Percentiles rank a stretch among this genome's conserved stretches.
Evolutionary conservation across 2,329 filamentous ascomycete species (phyloP).

Genomic region (Didymellaceae sp.): DNA sequence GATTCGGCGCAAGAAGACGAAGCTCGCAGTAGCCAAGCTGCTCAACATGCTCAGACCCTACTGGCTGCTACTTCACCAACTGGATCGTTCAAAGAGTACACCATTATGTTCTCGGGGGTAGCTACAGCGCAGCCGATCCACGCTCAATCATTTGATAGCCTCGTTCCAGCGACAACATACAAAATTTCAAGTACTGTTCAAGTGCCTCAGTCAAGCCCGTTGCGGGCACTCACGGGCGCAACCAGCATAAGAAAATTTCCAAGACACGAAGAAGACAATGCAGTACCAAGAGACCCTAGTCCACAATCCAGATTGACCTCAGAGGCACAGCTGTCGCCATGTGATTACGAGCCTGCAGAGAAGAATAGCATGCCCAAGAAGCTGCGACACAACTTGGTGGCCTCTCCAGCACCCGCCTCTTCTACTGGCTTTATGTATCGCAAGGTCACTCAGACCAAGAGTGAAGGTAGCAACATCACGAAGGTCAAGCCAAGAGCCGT

Average conservation of each 20-base stretch:
- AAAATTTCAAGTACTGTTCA: conserved; percentile 9
- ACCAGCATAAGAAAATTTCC: background rate
- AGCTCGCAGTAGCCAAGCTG: conserved; percentile 13
- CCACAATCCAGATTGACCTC: background rate
- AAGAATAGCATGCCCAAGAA: background rate
- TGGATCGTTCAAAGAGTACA: background rate
- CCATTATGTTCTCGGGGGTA: background rate
- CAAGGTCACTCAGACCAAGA: conserved; percentile 24
- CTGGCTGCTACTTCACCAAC: background rate
- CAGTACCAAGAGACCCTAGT: conserved; percentile 21
- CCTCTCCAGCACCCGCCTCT: conserved; percentile 32
- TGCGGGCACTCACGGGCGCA: background rate
- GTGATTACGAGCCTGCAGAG: background rate
- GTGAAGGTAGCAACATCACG: conserved; percentile 2
- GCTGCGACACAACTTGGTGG: conserved; percentile 22
- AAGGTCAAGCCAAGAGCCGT: conserved; percentile 29
- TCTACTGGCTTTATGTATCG: conserved; percentile 39
- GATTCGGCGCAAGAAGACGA: conserved; percentile 18
- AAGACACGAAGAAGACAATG: conserved; percentile 5
- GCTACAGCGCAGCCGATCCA: background rate
- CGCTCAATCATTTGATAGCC: conserved; percentile 8
- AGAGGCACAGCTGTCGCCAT: background rate
- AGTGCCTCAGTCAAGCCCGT: conserved; percentile 8
- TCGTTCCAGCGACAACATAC: conserved; percentile 18
- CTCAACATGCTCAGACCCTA: conserved; percentile 3